Conservation (phyloP, 139 green algal species). For the Coccomyxa sp. region DNA sequence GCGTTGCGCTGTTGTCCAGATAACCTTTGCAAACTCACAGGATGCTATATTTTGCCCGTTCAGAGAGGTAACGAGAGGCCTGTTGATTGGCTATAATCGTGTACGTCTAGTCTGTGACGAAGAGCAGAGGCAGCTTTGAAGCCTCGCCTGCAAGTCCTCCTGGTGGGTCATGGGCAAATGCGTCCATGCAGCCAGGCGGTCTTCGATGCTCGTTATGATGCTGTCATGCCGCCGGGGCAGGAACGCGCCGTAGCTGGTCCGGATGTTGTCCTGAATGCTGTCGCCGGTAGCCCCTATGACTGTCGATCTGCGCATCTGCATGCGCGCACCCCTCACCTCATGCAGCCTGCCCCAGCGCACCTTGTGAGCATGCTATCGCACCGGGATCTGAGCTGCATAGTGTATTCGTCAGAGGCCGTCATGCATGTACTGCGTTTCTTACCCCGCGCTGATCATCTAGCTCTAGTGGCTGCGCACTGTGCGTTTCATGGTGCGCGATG, state of each 20-base stretch:
- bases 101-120: background rate
- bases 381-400: background rate
- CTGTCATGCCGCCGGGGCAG: slow-evolving; percentile 43
- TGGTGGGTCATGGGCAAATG: slow-evolving; percentile 62
- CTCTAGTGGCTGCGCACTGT: background rate
- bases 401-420: background rate
- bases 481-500: background rate
- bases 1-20: background rate
- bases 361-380: background rate
- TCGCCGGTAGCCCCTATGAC: slow-evolving; percentile 61
- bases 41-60: background rate
- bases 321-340: background rate
- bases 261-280: slow-evolving; percentile 54
- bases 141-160: slow-evolving; percentile 88
- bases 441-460: background rate
- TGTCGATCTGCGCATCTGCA: slow-evolving; percentile 74
- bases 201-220: slow-evolving; percentile 54
- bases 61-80: background rate
- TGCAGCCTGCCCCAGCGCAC: background rate
- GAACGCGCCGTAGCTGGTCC: slow-evolving; percentile 80
- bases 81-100: background rate
- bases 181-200: slow-evolving; percentile 64
- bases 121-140: too few species aligned
- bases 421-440: background rate
- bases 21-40: background rate